Evolutionary conservation across 1,284 basidiomycete species (phyloP).

Genomic region (Leccinum solheimii): DNA sequence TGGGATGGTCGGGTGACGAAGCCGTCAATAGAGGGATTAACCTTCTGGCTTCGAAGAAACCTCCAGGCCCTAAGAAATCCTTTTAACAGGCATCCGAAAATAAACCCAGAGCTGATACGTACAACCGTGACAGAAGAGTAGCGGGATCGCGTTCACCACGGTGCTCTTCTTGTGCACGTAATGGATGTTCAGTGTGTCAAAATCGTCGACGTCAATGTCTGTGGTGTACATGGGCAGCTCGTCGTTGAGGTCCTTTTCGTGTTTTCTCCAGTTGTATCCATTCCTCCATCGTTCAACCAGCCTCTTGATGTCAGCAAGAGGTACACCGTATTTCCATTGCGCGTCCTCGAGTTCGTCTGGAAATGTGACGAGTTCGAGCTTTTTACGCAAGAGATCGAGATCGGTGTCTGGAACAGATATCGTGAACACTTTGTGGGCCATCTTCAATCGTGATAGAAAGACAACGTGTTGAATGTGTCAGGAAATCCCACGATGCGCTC

Average conservation of each 20-base stretch:
- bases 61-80: conserved; percentile 52
- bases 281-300: conserved; percentile 42
- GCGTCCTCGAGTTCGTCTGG: conserved; percentile 45
- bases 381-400: conserved; percentile 33
- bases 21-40: conserved; percentile 49
- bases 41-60: conserved; percentile 56
- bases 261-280: conserved; percentile 44
- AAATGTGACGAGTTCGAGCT: conserved; percentile 37
- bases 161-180: conserved; percentile 43
- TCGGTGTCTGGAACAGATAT: conserved; percentile 35
- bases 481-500: conserved; percentile 2
- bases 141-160: conserved; percentile 39
- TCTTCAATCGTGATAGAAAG: background rate
- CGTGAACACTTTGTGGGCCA: conserved; percentile 28
- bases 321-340: conserved; percentile 41
- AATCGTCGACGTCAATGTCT: conserved; percentile 40
- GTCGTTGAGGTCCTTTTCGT: conserved; percentile 42
- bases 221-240: conserved; percentile 45
- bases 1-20: conserved; percentile 44
- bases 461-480: background rate
- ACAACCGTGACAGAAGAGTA: conserved; percentile 52
- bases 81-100: background rate
- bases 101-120: conserved; percentile 14
- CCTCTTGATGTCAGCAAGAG: conserved; percentile 41
- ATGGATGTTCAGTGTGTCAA: conserved; percentile 42